Evolutionary conservation across 352 stramenopile genomes (phyloP).

Genomic region (Globisporangium paddicum): DNA sequence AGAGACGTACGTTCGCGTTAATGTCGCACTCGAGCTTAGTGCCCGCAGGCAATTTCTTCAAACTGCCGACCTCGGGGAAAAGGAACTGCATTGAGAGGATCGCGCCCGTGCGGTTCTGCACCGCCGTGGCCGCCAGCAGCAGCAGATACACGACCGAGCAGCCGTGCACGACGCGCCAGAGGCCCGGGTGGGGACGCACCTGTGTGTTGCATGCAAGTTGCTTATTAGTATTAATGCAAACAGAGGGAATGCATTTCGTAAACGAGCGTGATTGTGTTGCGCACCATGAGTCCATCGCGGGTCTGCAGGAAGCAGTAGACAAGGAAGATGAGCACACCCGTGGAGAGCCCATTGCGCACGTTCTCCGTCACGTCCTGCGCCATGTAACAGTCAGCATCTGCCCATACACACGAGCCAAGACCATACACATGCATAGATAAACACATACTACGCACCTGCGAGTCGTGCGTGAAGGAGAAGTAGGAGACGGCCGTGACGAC

Average conservation of each 20-base stretch:
- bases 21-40: constrained; percentile 58
- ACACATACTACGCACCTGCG: constrained; percentile 24
- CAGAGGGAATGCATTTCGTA: not conserved
- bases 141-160: constrained; percentile 76
- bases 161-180: constrained; percentile 79
- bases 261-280: not conserved
- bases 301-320: constrained; percentile 86
- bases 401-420: constrained; percentile 1
- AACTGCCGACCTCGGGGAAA: constrained; percentile 59
- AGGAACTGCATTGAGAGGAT: constrained; percentile 66
- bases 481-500: constrained; percentile 63
- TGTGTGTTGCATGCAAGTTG: constrained; percentile 6
- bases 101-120: constrained; percentile 63
- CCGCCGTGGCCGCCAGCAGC: constrained; percentile 54
- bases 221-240: not conserved
- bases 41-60: constrained; percentile 24
- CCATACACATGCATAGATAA: not conserved
- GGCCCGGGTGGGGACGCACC: constrained; percentile 60
- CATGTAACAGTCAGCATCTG: constrained; percentile 2
- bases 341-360: constrained; percentile 52
- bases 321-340: constrained; percentile 75
- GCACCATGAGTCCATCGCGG: constrained; percentile 70
- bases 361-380: constrained; percentile 51
- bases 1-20: constrained; percentile 32
- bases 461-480: constrained; percentile 83